These are phyloP conservation scores for Sideroxylon spinosum DNA, from an alignment of 179 eudicot genomes.

Conservation along the genomic window DNA sequence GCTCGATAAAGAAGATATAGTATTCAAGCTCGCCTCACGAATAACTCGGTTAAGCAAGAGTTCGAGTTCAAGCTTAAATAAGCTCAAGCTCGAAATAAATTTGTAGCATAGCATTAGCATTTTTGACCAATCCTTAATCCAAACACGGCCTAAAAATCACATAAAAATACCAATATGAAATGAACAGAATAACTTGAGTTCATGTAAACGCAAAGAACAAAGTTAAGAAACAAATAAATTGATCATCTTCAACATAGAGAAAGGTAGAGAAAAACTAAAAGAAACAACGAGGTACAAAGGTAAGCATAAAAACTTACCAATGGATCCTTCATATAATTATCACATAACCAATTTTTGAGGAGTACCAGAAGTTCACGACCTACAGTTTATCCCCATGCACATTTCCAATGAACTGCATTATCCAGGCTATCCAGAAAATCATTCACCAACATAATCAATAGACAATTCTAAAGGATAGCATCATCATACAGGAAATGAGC, in stretches of 20 bases:
- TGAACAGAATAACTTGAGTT: too few relatives aligned
- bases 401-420: slow-evolving; percentile 82
- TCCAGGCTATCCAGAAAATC: slow-evolving; percentile 19
- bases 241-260: background rate
- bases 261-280: background rate
- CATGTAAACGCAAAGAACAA: background rate
- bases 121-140: too few relatives aligned
- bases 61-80: too few relatives aligned
- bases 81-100: too few relatives aligned
- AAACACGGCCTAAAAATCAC: too few relatives aligned
- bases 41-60: too few relatives aligned
- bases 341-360: slow-evolving; percentile 94
- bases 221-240: background rate
- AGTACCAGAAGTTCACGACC: slow-evolving; percentile 89
- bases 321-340: slow-evolving; percentile 75
- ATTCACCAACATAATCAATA: slow-evolving; percentile 17
- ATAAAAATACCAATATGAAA: too few relatives aligned
- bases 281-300: background rate
- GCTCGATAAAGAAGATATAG: too few relatives aligned
- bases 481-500: background rate
- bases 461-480: background rate
- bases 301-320: slow-evolving; percentile 56
- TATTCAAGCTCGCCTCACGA: too few relatives aligned
- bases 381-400: slow-evolving; percentile 98
- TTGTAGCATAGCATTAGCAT: too few relatives aligned